These are phyloP conservation scores for Aspergillus chevalieri DNA, from an alignment of 2,329 filamentous ascomycete species.

Conservation along the genomic window DNA sequence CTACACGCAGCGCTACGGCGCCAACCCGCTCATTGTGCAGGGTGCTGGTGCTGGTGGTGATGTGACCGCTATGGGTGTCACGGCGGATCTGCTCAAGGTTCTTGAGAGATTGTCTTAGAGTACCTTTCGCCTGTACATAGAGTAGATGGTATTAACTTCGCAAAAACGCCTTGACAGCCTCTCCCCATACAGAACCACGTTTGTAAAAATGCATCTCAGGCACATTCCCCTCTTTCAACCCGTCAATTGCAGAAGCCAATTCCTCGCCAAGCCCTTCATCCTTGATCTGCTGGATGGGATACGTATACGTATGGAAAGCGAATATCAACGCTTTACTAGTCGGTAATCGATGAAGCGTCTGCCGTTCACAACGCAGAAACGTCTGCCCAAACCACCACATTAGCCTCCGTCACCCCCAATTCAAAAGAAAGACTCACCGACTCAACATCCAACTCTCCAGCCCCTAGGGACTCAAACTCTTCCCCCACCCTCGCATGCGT, in stretches of 20 bases:
- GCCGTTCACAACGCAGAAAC: conserved; percentile 52
- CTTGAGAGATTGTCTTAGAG: conserved; percentile 55
- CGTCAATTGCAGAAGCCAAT: conserved; percentile 54
- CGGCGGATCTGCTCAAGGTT: conserved; percentile 87
- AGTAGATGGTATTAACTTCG: conserved; percentile 12
- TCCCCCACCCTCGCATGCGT: conserved; percentile 25
- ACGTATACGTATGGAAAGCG: conserved; percentile 58
- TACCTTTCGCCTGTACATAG: conserved; percentile 9
- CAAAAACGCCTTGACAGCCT: conserved; percentile 49
- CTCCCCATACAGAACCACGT: conserved; percentile 50
- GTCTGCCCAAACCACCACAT: conserved; percentile 25
- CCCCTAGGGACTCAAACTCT: conserved; percentile 13
- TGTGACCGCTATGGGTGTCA: conserved; percentile 96
- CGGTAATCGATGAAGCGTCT: conserved; percentile 57
- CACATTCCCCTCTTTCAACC: conserved; percentile 51
- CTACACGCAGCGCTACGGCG: conserved; percentile 90
- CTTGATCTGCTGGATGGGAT: conserved; percentile 50
- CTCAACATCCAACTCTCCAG: conserved; percentile 41
- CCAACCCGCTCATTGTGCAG: conserved; percentile 87
- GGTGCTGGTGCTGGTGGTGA: conserved; percentile 91
- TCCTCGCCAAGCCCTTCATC: conserved; percentile 51
- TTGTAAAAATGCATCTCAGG: conserved; percentile 57
- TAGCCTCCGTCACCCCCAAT: not conserved
- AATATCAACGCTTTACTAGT: conserved; percentile 52
- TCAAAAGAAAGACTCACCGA: conserved; percentile 2